phyloP scores from a whole-genome alignment of 148 eudicot species.

The Selenicereus undatus region DNA sequence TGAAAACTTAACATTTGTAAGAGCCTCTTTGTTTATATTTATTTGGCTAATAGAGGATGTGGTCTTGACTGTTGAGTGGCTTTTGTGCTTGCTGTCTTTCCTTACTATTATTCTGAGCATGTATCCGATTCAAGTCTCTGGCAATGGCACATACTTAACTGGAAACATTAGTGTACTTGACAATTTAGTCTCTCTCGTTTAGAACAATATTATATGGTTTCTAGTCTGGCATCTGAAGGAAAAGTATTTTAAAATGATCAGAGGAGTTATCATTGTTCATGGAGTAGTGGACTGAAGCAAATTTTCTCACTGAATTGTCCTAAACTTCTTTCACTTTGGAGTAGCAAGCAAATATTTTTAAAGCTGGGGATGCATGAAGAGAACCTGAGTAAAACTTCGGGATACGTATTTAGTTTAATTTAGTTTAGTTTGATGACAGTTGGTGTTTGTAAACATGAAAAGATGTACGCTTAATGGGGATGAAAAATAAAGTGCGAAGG shows the following conservation, averaged over 20 bases:
- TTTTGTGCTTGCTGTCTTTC: not conserved
- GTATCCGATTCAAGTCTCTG: not conserved
- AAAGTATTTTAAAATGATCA: not conserved
- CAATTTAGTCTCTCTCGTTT: not conserved
- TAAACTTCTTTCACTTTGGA: too few relatives aligned
- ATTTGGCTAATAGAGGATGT: not conserved
- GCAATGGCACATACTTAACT: too few relatives aligned
- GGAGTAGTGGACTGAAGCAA: not conserved
- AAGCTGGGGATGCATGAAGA: too few relatives aligned
- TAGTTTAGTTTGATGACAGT: too few relatives aligned
- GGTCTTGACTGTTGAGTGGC: not conserved
- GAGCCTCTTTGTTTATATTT: conserved; percentile 1
- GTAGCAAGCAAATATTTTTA: too few relatives aligned
- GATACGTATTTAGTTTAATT: too few relatives aligned
- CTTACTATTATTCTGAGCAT: not conserved
- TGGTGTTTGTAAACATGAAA: too few relatives aligned
- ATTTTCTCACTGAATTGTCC: too few relatives aligned
- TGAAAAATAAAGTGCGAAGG: too few relatives aligned
- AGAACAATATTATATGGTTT: not conserved
- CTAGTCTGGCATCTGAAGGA: not conserved
- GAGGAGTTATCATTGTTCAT: not conserved
- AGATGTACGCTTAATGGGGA: too few relatives aligned
- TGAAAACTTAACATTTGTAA: conserved; percentile 70
- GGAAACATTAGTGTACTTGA: not conserved
- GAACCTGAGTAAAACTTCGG: too few relatives aligned